Percentiles rank a stretch among this genome's conserved stretches.
Evolutionary conservation across 805 yeast species (phyloP).

Genomic region (Peterozyma xylosa): DNA sequence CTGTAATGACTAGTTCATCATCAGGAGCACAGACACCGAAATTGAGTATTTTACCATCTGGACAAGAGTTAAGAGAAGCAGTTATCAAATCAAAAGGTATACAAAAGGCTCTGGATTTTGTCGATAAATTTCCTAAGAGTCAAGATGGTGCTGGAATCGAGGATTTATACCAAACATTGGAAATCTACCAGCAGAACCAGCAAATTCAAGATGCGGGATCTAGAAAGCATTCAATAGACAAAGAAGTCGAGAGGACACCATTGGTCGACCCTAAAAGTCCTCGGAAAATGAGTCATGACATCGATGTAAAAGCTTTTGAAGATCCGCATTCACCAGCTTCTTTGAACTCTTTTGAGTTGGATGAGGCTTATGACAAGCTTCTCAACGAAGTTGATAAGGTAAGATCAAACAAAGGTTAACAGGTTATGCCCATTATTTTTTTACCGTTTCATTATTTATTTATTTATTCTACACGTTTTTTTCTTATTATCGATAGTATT

Average conservation of each 20-base stretch:
- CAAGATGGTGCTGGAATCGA: conserved; percentile 18
- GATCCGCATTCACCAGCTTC: conserved; percentile 17
- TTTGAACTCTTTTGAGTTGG: conserved; percentile 26
- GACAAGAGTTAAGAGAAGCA: conserved; percentile 46
- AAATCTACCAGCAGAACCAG: not conserved
- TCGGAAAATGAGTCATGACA: not conserved
- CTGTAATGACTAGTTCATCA: not conserved
- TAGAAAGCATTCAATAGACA: not conserved
- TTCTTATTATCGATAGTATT: too few species aligned
- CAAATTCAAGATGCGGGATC: not conserved
- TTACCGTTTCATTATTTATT: too few species aligned
- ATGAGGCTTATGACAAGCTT: conserved; percentile 66
- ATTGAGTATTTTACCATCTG: conserved; percentile 40
- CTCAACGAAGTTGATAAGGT: conserved; percentile 62
- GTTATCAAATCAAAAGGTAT: conserved; percentile 73
- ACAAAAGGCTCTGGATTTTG: conserved; percentile 59
- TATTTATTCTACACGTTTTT: too few species aligned
- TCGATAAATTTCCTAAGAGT: conserved; percentile 54
- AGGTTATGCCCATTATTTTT: too few species aligned
- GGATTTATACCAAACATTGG: conserved; percentile 7
- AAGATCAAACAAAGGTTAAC: conserved; percentile 35
- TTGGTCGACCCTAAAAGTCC: not conserved
- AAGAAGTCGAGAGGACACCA: conserved; percentile 9
- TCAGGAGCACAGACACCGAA: conserved; percentile 11
- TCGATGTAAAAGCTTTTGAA: conserved; percentile 1